These are phyloP conservation scores for Albizia julibrissin DNA, from an alignment of 306 rosid genomes.

Conservation along the genomic window DNA sequence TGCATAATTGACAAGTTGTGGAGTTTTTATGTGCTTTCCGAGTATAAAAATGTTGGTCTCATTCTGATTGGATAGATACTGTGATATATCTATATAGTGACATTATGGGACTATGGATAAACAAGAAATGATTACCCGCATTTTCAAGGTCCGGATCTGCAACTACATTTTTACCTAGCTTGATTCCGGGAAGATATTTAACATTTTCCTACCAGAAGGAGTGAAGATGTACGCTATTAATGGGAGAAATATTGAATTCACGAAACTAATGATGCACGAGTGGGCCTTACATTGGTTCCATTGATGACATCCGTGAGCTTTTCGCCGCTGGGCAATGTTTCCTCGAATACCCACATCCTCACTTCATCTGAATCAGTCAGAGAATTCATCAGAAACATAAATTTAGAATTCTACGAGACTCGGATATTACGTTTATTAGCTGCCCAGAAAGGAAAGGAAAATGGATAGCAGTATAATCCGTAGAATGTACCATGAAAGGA, in stretches of 20 bases:
- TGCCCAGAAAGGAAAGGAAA: neutral
- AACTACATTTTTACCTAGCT: conserved; percentile 88
- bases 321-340: conserved; percentile 76
- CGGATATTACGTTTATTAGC: neutral
- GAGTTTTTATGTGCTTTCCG: neutral
- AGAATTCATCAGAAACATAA: conserved; percentile 28
- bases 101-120: neutral
- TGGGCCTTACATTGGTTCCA: conserved; percentile 64
- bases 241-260: conserved; percentile 2
- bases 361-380: conserved; percentile 72
- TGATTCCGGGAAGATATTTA: conserved; percentile 89
- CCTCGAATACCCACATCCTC: conserved; percentile 98
- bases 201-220: conserved; percentile 75
- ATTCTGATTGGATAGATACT: neutral
- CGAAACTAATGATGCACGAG: conserved; percentile 17
- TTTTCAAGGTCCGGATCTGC: conserved; percentile 90
- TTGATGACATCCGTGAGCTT: conserved; percentile 93
- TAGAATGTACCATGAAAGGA: conserved; percentile 67
- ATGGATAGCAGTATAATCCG: neutral
- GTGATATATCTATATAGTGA: neutral
- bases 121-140: conserved; percentile 55
- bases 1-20: conserved; percentile 41
- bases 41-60: neutral
- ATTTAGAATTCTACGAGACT: neutral
- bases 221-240: conserved; percentile 7